Percentiles rank a stretch among this genome's conserved stretches.
Evolutionary conservation across 495 filamentous ascomycete species (phyloP).

Genomic region (Trichocladium antarcticum): DNA sequence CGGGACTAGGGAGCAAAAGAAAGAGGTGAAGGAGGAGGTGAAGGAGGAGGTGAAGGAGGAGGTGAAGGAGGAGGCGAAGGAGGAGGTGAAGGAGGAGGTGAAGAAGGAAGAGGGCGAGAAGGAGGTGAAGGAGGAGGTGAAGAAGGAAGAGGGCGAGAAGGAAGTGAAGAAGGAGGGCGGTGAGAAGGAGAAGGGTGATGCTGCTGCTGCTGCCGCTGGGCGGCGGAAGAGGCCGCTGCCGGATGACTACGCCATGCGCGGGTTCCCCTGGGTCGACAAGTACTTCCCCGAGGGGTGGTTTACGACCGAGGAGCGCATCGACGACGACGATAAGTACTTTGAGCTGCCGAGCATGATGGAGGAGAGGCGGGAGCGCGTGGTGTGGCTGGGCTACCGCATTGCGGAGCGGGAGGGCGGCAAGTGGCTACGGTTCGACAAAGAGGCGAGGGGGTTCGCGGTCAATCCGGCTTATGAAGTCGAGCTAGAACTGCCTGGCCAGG

Average conservation of each 20-base stretch:
- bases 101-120: no score
- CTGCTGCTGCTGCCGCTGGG: no score
- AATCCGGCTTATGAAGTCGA: conserved; percentile 21
- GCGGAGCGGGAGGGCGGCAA: conserved; percentile 28
- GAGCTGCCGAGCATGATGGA: conserved; percentile 56
- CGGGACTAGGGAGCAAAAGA: no score
- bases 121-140: no score
- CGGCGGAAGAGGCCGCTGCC: conserved; percentile 47
- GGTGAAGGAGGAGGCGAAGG: no score
- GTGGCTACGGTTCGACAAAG: conserved; percentile 29
- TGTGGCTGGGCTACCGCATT: conserved; percentile 58
- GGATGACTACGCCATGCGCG: conserved; percentile 74
- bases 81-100: no score
- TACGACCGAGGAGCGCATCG: conserved; percentile 46
- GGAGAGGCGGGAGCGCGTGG: conserved; percentile 57
- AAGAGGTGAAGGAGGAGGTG: no score
- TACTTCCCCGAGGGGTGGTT: conserved; percentile 69
- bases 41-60: no score
- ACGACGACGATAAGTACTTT: conserved; percentile 65
- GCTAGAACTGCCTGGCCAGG: not conserved
- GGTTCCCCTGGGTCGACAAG: conserved; percentile 56
- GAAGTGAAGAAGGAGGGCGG: no score
- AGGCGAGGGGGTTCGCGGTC: conserved; percentile 26
- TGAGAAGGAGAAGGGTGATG: no score
- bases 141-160: no score